Conservation (phyloP, 2,329 filamentous ascomycete species). For the Clonostachys rhizophaga region DNA sequence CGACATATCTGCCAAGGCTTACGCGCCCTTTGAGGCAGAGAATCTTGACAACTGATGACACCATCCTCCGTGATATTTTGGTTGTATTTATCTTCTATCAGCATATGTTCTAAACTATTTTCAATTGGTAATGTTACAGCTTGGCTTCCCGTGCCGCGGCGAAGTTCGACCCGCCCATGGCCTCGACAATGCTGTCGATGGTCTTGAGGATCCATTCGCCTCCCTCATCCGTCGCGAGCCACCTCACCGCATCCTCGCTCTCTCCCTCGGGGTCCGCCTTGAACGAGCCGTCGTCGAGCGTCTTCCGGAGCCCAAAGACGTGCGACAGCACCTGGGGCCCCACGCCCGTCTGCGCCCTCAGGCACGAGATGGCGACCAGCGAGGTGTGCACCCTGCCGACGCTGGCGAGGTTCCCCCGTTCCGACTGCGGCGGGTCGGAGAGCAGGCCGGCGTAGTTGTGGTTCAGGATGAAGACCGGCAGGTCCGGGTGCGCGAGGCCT, state of each 20-base stretch:
- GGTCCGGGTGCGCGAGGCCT: slow-evolving; percentile 71
- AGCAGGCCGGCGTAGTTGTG: slow-evolving; percentile 72
- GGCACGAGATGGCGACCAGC: slow-evolving; percentile 67
- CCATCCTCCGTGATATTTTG: too few species aligned
- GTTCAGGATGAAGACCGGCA: slow-evolving; percentile 75
- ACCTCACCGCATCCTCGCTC: slow-evolving; percentile 24
- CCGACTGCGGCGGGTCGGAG: slow-evolving; percentile 52
- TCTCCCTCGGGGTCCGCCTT: slow-evolving; percentile 21
- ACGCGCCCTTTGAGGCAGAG: too few species aligned
- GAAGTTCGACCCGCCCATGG: slow-evolving; percentile 30
- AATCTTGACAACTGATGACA: too few species aligned
- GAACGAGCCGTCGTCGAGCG: slow-evolving; percentile 61
- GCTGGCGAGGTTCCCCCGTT: slow-evolving; percentile 31
- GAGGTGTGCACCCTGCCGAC: slow-evolving; percentile 70
- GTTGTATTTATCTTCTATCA: too few species aligned
- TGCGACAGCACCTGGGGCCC: slow-evolving; percentile 79
- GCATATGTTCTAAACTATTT: not conserved
- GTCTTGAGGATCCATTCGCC: slow-evolving; percentile 39
- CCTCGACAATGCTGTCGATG: slow-evolving; percentile 37
- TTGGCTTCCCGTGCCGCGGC: not conserved
- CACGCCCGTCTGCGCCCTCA: slow-evolving; percentile 76
- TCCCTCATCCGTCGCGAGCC: slow-evolving; percentile 39
- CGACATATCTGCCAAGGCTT: too few species aligned
- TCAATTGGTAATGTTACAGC: not conserved
- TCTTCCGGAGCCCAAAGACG: slow-evolving; percentile 76